These are phyloP conservation scores for Phaeomoniella chlamydospora DNA, from an alignment of 2,329 filamentous ascomycete species.

Conservation along the genomic window DNA sequence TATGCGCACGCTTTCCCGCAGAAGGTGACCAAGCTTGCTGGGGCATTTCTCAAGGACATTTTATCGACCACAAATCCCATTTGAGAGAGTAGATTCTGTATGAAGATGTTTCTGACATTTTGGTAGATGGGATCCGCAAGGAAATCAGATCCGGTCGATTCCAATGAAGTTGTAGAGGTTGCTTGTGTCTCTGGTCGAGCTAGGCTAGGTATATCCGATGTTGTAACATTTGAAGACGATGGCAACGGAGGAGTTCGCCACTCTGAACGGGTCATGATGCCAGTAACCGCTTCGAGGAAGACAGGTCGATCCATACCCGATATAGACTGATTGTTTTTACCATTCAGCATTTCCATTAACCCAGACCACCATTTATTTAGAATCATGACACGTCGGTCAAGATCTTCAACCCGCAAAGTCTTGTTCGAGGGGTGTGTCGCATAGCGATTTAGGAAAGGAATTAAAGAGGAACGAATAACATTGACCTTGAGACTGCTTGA, in stretches of 20 bases:
- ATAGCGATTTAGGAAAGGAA: slow-evolving; percentile 65
- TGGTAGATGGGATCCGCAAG: slow-evolving; percentile 66
- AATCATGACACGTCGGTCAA: slow-evolving; percentile 66
- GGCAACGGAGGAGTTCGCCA: slow-evolving; percentile 64
- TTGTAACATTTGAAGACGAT: slow-evolving; percentile 21
- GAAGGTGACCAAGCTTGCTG: slow-evolving; percentile 63
- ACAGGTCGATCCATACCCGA: slow-evolving; percentile 71
- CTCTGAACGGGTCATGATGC: slow-evolving; percentile 78
- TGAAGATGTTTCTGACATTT: slow-evolving; percentile 77
- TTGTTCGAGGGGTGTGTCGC: slow-evolving; percentile 52
- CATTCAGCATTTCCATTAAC: slow-evolving; percentile 68
- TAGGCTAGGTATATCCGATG: slow-evolving; percentile 11
- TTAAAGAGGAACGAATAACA: slow-evolving; percentile 54
- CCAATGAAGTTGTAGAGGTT: slow-evolving; percentile 42
- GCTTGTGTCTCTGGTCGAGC: slow-evolving; percentile 33
- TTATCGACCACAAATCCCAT: slow-evolving; percentile 80
- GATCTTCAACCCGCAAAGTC: slow-evolving; percentile 58
- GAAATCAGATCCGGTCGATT: slow-evolving; percentile 50
- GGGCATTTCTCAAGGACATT: slow-evolving; percentile 64
- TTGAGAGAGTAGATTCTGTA: slow-evolving; percentile 66
- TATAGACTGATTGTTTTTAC: slow-evolving; percentile 59
- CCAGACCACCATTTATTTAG: slow-evolving; percentile 85
- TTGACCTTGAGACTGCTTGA: slow-evolving; percentile 60
- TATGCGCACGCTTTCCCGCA: slow-evolving; percentile 84
- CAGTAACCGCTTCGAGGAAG: slow-evolving; percentile 62